Evolutionary conservation across 192 early-diverging fungal genomes (phyloP).

Genomic region (Diversispora eburnea): DNA sequence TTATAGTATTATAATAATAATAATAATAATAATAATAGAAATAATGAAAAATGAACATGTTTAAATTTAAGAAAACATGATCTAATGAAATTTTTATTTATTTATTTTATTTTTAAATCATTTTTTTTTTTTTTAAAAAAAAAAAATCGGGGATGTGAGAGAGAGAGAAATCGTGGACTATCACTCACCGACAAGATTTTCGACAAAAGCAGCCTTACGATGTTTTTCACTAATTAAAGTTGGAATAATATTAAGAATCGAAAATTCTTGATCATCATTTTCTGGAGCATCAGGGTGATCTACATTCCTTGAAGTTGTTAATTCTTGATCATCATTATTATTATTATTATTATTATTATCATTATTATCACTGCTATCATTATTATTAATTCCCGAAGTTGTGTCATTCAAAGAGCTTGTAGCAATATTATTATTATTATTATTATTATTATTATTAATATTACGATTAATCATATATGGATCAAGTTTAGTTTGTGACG

Average conservation of each 20-base stretch:
- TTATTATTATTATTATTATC: background rate
- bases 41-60: background rate
- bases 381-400: no score
- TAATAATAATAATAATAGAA: no score
- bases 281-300: conserved; percentile 11
- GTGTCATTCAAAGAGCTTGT: no score
- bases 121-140: background rate
- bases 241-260: conserved; percentile 22
- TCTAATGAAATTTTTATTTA: background rate
- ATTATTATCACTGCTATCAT: background rate
- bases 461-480: no score
- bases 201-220: conserved; percentile 24
- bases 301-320: background rate
- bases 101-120: background rate
- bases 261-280: conserved; percentile 13
- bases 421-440: no score
- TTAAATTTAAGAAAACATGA: background rate
- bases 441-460: no score
- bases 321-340: background rate
- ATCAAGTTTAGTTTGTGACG: no score
- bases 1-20: background rate
- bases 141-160: no score
- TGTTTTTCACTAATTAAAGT: conserved; percentile 26
- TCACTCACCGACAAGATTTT: conserved; percentile 24
- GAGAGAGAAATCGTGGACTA: no score